These are phyloP conservation scores for Candida morakotiae DNA, from an alignment of 805 yeast species.

Conservation along the genomic window DNA sequence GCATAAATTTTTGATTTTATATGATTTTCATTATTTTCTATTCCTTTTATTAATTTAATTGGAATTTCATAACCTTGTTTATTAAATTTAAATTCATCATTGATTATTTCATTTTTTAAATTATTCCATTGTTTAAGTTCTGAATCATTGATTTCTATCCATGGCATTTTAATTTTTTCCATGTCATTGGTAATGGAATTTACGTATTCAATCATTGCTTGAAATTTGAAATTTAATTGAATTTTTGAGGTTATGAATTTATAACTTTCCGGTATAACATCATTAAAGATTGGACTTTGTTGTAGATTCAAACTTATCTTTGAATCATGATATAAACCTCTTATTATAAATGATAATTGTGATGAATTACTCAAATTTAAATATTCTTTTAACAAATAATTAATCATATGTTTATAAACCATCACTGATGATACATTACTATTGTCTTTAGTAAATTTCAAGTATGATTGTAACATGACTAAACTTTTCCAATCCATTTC, in stretches of 20 bases:
- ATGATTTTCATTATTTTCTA: slow-evolving; percentile 1
- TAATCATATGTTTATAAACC: slow-evolving; percentile 3
- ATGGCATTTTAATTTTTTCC: slow-evolving; percentile 2
- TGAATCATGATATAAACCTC: slow-evolving; percentile 15
- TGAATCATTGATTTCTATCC: slow-evolving; percentile 4
- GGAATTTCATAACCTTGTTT: background rate
- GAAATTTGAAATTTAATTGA: slow-evolving; percentile 9
- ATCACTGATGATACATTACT: too few relatives aligned
- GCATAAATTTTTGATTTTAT: slow-evolving; percentile 2
- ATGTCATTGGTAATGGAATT: slow-evolving; percentile 1
- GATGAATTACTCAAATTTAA: slow-evolving; percentile 1
- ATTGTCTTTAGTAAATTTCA: background rate
- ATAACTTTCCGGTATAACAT: slow-evolving; percentile 13
- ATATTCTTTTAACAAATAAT: slow-evolving; percentile 1
- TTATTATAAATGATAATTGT: slow-evolving; percentile 7
- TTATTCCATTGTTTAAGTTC: slow-evolving; percentile 10
- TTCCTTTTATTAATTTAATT: background rate
- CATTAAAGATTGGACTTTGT: slow-evolving; percentile 10
- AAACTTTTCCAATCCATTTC: slow-evolving; percentile 3
- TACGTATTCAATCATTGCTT: slow-evolving; percentile 12
- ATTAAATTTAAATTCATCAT: background rate
- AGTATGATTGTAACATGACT: slow-evolving; percentile 4
- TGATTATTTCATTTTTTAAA: slow-evolving; percentile 6
- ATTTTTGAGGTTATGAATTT: slow-evolving; percentile 14
- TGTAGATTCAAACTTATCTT: slow-evolving; percentile 9